Percentiles rank a stretch among this genome's conserved stretches.
Conservation (phyloP, 768 basidiomycete species). For the Dioszegia hungarica region DNA sequence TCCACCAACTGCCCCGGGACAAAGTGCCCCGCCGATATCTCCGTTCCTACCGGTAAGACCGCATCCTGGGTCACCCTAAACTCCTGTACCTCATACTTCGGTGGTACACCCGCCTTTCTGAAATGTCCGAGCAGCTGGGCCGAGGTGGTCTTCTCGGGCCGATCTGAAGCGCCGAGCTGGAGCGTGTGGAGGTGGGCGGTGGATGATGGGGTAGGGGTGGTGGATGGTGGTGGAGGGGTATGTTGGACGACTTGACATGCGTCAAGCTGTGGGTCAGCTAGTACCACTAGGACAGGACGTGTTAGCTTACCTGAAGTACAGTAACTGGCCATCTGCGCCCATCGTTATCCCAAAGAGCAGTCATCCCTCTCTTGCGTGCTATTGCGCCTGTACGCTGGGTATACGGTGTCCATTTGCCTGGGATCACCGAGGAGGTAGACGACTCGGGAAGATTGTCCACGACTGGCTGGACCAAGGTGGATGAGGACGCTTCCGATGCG, state of each 20-base stretch:
- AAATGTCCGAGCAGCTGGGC: slow-evolving; percentile 86
- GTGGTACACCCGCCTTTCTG: slow-evolving; percentile 68
- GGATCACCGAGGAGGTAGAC: slow-evolving; percentile 5
- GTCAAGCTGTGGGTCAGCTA: slow-evolving; percentile 44
- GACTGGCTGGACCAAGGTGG: slow-evolving; percentile 3
- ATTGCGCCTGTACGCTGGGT: slow-evolving; percentile 87
- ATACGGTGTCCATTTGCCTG: slow-evolving; percentile 72
- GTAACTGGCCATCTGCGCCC: slow-evolving; percentile 86
- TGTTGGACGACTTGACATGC: slow-evolving; percentile 48
- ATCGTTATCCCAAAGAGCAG: slow-evolving; percentile 82
- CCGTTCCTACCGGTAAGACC: slow-evolving; percentile 82
- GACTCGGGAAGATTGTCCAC: not conserved
- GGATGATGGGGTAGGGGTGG: not conserved
- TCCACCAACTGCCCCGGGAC: slow-evolving; percentile 97
- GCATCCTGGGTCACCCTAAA: slow-evolving; percentile 86
- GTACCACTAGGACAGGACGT: no score
- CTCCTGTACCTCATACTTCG: slow-evolving; percentile 76
- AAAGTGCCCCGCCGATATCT: slow-evolving; percentile 84
- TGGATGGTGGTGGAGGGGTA: slow-evolving; percentile 24
- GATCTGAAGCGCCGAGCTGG: slow-evolving; percentile 81
- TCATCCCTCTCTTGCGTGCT: slow-evolving; percentile 94
- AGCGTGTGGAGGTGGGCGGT: slow-evolving; percentile 71
- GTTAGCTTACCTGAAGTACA: slow-evolving; percentile 70
- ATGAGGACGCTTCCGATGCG: slow-evolving; percentile 11
- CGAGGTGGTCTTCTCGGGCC: slow-evolving; percentile 65